Base-by-base conservation (phyloP, 1,139 yeast genomes). In the Yamadazyma blattariae region DNA sequence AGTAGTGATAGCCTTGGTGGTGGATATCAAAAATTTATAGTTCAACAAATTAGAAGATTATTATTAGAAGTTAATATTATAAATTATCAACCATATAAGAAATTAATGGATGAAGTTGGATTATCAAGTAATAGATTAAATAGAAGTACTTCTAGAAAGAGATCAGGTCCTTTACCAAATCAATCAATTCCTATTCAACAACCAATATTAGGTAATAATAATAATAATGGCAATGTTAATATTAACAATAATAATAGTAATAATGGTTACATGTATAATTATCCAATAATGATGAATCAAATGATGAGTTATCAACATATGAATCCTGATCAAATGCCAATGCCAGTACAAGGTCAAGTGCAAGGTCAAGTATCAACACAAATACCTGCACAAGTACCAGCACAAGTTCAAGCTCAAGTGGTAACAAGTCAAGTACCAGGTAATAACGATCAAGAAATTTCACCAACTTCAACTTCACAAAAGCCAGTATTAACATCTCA, bases 71-170 rank as follows among this genome's bases (percentile, higher is more conserved):
- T 77, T 46, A 80, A 77, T 40, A 73, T 79, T 14, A 50, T 53
- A 25, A 69, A 72, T 36, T 73, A 74, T 23, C 95, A 87, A 53
- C 87, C 86, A 19, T 87, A 88, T 59, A 86, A 87, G 55, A 79
- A 95, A 46, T 67, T 92, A 39, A 77, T 90, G 78, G 97, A 92
- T 47, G 97, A 92, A 57, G 94, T 89, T 44, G 97, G 97, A 7
- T 67, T 90, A 34, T 57, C 72, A 7, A 61, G 59, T 41, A 58
- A 58, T 32, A 51, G 72, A 38, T 48, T 67, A 33, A 58, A 57
- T 35, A 50, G 71, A 36, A 48, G 61, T n/a, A 32, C 52, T 4
- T 25, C 39, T 7, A 32, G 39, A 22, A 36, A 32, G 16, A 36
- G 39, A 32, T 12, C 33, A 7, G 27, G 15, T 18, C 7, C 30